phyloP scores from a whole-genome alignment of 805 yeast species.

The Nakazawaea peltata region DNA sequence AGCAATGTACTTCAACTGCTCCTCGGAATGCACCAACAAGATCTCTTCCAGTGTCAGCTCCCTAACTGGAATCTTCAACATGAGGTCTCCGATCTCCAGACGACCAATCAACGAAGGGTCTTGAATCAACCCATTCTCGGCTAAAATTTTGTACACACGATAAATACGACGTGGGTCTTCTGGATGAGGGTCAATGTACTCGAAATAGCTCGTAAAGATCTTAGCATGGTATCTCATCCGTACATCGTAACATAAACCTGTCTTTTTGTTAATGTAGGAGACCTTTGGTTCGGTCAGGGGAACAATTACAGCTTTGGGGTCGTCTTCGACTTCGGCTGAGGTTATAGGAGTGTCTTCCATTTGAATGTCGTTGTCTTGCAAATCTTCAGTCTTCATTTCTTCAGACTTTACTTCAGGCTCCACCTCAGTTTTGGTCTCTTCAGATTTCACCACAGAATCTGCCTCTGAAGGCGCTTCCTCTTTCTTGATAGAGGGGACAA shows the following conservation, averaged over 20 bases:
- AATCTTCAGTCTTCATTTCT: background rate
- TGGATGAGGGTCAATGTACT: conserved; percentile 97
- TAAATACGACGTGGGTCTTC: conserved; percentile 97
- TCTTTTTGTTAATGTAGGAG: conserved; percentile 68
- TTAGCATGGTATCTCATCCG: conserved; percentile 97
- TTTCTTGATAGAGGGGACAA: no score
- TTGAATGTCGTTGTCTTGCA: conserved; percentile 5
- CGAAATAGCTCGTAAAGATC: conserved; percentile 83
- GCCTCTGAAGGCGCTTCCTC: no score
- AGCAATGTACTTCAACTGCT: conserved; percentile 68
- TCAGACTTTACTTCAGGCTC: no score
- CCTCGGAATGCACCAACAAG: conserved; percentile 73
- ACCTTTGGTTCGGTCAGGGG: conserved; percentile 60
- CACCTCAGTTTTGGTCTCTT: no score
- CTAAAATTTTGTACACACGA: conserved; percentile 85
- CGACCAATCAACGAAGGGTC: conserved; percentile 69
- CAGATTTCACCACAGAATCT: no score
- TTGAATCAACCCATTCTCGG: conserved; percentile 84
- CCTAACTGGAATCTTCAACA: conserved; percentile 85
- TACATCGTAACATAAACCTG: conserved; percentile 94
- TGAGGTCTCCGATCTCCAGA: conserved; percentile 74
- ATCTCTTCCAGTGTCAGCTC: conserved; percentile 87
- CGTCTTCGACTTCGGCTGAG: conserved; percentile 21
- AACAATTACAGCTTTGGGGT: conserved; percentile 34
- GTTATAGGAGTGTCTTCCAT: conserved; percentile 13